Base-by-base conservation (phyloP, 139 green algal genomes). In the Chlamydomonas urium region DNA sequence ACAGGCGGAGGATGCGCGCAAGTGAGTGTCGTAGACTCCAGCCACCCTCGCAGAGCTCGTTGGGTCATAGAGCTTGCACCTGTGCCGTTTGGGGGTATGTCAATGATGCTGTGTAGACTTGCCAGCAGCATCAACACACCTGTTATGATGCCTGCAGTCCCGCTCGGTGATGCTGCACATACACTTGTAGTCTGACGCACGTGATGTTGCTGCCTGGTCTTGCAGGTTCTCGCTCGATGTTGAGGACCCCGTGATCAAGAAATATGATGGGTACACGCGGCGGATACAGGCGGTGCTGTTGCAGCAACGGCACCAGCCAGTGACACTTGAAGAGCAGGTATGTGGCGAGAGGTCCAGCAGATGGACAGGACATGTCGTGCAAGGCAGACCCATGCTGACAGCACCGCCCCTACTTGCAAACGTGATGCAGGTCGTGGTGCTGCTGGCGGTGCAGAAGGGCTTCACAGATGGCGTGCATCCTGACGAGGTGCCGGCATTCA, bases 1-100 rank as follows among this genome's bases (percentile, higher is more conserved):
- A 4, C 88, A 93, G 73, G 88, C 81, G 0, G 85, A 84, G 6
- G 82, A 90, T 77, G 85, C 79, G 35, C 67, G 72, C 38, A 77
- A 75, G 65, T 88, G 67, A 63, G 53, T 53, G 48, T 33, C 65
- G 38, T 56, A 75, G 31, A 38, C 3, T 47, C 1, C 42, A 24
- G 33, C 3, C 3, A 48, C 48, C 17, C n/a, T n/a, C n/a, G n/a
- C n/a, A n/a, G n/a, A n/a, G n/a, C n/a, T n/a, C n/a, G n/a, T n/a
- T n/a, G n/a, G n/a, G n/a, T n/a, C n/a, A n/a, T n/a, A n/a, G n/a
- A n/a, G n/a, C n/a, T n/a, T n/a, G n/a, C n/a, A n/a, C n/a, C n/a
- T n/a, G n/a, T n/a, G n/a, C n/a, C n/a, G n/a, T n/a, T n/a, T n/a
- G n/a, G n/a, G n/a, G n/a, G n/a, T n/a, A n/a, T n/a, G n/a, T n/a